phyloP scores from a whole-genome alignment of 2,329 filamentous ascomycete genomes.

The Pseudocercospora cruenta region DNA sequence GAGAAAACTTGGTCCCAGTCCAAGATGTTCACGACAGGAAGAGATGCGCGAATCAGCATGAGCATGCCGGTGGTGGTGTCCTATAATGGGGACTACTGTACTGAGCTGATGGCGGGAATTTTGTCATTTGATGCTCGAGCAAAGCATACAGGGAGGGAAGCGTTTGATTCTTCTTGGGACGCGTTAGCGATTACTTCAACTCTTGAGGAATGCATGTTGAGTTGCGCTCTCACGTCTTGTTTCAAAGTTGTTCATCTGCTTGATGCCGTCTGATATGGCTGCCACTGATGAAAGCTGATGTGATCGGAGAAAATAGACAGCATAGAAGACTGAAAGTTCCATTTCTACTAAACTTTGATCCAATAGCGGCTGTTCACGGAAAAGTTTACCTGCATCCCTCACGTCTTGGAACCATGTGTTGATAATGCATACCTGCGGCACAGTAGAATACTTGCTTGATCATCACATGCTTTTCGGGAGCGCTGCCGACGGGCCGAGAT shows the following conservation, averaged over 20 bases:
- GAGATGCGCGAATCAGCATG: not conserved
- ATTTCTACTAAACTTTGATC: too few relatives aligned
- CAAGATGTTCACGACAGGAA: slow-evolving; percentile 13
- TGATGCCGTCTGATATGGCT: too few relatives aligned
- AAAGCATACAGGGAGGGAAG: not conserved
- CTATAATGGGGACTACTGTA: too few relatives aligned
- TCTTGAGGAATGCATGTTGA: not conserved
- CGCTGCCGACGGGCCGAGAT: not conserved
- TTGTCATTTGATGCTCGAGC: not conserved
- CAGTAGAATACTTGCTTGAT: not conserved
- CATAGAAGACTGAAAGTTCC: too few relatives aligned
- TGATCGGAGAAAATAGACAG: too few relatives aligned
- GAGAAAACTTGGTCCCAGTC: slow-evolving; percentile 15
- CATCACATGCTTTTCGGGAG: not conserved
- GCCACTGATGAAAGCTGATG: not conserved
- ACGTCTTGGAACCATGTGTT: too few relatives aligned
- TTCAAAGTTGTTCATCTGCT: not conserved
- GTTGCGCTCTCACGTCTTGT: not conserved
- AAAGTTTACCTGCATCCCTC: too few relatives aligned
- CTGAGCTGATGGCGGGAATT: not conserved
- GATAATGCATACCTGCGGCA: too few relatives aligned
- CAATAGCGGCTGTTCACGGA: too few relatives aligned
- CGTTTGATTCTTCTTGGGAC: not conserved
- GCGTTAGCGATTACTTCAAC: not conserved
- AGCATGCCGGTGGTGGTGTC: not conserved